phyloP scores from a whole-genome alignment of 805 yeast species.

The Candida berthetii region DNA sequence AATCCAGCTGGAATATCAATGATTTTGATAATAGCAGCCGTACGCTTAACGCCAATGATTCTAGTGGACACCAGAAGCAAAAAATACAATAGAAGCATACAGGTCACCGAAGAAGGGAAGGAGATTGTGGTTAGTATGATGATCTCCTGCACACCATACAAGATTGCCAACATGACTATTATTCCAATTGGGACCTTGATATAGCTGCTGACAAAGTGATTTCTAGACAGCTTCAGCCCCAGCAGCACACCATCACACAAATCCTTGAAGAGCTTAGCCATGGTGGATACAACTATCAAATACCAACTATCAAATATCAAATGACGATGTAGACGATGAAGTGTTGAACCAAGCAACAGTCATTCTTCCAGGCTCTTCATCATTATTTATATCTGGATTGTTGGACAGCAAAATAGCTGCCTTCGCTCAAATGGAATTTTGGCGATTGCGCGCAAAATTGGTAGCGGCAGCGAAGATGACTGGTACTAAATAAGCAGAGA shows the following conservation, averaged over 20 bases:
- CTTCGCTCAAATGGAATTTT: too few species aligned
- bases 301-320: too few species aligned
- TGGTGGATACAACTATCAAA: too few species aligned
- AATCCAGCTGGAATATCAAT: conserved; percentile 64
- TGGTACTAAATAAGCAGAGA: too few species aligned
- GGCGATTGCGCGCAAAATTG: too few species aligned
- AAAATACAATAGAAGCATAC: conserved; percentile 56
- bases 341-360: too few species aligned
- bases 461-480: too few species aligned
- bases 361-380: too few species aligned
- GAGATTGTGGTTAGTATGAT: conserved; percentile 26
- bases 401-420: too few species aligned
- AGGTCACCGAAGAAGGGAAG: conserved; percentile 67
- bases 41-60: conserved; percentile 28
- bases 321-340: too few species aligned
- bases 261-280: too few species aligned
- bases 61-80: conserved; percentile 32
- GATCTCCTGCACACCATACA: conserved; percentile 20
- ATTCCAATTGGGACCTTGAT: conserved; percentile 18
- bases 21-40: conserved; percentile 17
- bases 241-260: neutral
- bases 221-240: conserved; percentile 13
- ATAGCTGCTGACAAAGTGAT: conserved; percentile 15
- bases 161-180: conserved; percentile 10
- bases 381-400: too few species aligned